Conservation (phyloP, 257 asterid species). For the Penstemon davidsonii region DNA sequence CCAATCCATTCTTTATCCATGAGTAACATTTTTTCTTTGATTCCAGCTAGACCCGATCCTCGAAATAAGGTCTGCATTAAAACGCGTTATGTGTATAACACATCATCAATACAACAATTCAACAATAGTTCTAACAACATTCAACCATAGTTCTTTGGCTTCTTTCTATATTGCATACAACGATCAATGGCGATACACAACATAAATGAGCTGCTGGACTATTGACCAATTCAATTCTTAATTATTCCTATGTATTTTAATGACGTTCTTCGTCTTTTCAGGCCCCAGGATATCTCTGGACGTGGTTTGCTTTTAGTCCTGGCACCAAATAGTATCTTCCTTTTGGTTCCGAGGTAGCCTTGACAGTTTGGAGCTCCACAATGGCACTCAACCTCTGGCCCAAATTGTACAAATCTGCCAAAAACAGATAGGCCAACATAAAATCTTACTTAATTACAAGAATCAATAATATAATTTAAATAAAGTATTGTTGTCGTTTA, state of each 20-base stretch:
- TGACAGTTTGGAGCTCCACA: constrained; percentile 82
- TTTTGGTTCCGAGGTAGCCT: constrained; percentile 74
- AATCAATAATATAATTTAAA: neutral
- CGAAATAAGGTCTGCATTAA: too few species aligned
- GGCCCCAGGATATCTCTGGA: constrained; percentile 60
- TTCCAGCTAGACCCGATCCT: too few species aligned
- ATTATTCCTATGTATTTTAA: constrained; percentile 34
- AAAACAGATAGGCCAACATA: neutral
- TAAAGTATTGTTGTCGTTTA: neutral
- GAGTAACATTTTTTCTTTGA: too few species aligned
- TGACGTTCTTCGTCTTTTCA: constrained; percentile 65
- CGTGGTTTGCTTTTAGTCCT: constrained; percentile 28
- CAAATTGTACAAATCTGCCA: constrained; percentile 79
- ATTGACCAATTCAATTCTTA: constrained; percentile 23
- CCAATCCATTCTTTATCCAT: too few species aligned
- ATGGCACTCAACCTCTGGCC: constrained; percentile 80
- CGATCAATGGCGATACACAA: constrained; percentile 27
- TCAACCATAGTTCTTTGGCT: constrained; percentile 24
- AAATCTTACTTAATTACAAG: too few species aligned
- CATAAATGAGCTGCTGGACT: constrained; percentile 20
- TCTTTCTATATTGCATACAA: constrained; percentile 22
- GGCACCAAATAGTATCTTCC: constrained; percentile 39
- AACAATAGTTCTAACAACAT: constrained; percentile 21
- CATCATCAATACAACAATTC: constrained; percentile 1
- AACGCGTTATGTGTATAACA: too few species aligned